A percentile compares a stretch with the other conserved stretches of the same genome.
These are phyloP conservation scores for Vigna unguiculata DNA, from an alignment of 306 rosid genomes.

Conservation along the genomic window DNA sequence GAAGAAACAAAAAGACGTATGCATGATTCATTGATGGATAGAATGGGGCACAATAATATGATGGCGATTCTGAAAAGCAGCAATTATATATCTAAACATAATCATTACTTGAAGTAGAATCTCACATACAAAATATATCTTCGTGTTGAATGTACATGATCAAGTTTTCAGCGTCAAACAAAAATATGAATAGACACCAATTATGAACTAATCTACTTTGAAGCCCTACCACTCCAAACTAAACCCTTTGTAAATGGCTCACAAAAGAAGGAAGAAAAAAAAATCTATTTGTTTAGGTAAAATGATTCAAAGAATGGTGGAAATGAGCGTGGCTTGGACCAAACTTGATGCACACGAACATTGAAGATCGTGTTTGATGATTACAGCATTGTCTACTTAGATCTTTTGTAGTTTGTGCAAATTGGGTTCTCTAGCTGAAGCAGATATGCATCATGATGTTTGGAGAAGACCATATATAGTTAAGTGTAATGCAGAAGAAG, in stretches of 20 bases:
- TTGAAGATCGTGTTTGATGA: background rate
- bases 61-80: constrained; percentile 22
- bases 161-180: constrained; percentile 11
- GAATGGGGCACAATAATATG: constrained; percentile 16
- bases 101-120: constrained; percentile 23
- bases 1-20: background rate
- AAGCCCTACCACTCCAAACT: background rate
- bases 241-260: background rate
- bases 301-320: background rate
- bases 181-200: background rate
- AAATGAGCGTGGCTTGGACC: background rate
- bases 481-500: background rate
- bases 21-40: constrained; percentile 4
- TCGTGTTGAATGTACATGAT: background rate
- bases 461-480: too few species aligned
- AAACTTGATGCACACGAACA: background rate
- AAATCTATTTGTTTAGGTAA: background rate
- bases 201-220: background rate
- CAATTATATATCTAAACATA: constrained; percentile 19
- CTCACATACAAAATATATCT: constrained; percentile 1
- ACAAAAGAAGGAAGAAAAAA: background rate
- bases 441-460: background rate
- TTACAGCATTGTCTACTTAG: background rate
- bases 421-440: background rate
- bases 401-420: constrained; percentile 1